A percentile compares a stretch with the other conserved stretches of the same genome.
Evolutionary conservation across 1,284 basidiomycete species (phyloP).

Genomic region (Cutaneotrichosporon sp.): DNA sequence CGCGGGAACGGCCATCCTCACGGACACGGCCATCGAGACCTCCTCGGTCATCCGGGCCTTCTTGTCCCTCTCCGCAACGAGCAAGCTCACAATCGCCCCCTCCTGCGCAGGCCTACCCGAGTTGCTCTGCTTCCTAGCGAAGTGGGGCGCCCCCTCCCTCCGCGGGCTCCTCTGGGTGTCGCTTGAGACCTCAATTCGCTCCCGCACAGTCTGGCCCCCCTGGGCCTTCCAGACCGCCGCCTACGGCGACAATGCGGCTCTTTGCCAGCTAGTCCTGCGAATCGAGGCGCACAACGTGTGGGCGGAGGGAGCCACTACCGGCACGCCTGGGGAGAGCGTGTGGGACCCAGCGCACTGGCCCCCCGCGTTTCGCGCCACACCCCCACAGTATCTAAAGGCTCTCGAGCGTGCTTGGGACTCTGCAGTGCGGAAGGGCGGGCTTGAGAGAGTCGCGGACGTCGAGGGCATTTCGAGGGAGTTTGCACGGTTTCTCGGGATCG

Average conservation of each 20-base stretch:
- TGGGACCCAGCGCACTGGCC: background rate
- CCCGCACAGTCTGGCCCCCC: background rate
- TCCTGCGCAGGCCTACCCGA: background rate
- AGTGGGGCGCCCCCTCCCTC: background rate
- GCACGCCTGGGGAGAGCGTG: background rate
- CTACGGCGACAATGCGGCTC: background rate
- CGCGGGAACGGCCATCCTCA: background rate
- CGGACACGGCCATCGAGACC: background rate
- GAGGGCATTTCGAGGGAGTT: background rate
- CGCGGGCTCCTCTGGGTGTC: background rate
- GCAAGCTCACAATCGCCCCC: background rate
- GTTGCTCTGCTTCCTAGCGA: background rate
- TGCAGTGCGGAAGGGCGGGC: background rate
- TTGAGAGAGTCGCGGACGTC: background rate
- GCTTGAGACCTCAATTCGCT: background rate
- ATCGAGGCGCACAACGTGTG: background rate
- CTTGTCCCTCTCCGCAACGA: background rate
- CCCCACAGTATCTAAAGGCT: background rate
- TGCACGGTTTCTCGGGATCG: background rate
- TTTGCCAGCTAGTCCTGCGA: background rate
- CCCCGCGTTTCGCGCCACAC: background rate
- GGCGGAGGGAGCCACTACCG: background rate
- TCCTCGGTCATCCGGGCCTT: background rate
- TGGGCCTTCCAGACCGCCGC: background rate
- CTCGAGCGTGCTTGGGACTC: background rate